Evolutionary conservation across 208 protist species (phyloP), one percentile per base, ranked within the genome.

Genomic region (Wallacemonas sp.): DNA sequence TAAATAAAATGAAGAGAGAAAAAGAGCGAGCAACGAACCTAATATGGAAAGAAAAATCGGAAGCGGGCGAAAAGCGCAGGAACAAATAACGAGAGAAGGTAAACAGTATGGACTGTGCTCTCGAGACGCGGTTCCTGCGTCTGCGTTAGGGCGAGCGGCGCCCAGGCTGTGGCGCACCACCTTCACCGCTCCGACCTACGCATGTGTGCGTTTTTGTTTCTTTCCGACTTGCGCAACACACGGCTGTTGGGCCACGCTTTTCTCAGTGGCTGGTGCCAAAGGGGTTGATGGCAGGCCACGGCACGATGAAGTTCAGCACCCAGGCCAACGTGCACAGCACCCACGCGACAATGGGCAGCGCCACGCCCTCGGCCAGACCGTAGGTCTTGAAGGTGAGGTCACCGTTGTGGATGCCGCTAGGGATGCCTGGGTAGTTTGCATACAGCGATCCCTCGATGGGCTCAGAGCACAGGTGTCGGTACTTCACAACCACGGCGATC

Each of bases 341-440:
- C 80, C 79, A 85, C 27, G 58, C 78, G 15, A 89, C 34, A 39
- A 85, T 87, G 19, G 61, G 29, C 12, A 87, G 60, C 22, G 74
- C 63, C 13, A 91, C 55, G 33, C 81, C 78, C 59, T 88, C 79
- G 30, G 73, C 64, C 21, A 88, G 67, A 9, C 76, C 70, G 57
- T 87, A 91, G 54, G 72, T 71, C 0, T 55, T 19, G 58, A 87
- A 87, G 42, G 66, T 52, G 10, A 77, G 80, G 21, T 55, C n/a
- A 22, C 78, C 81, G 32, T 78, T 54, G 67, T 58, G 68, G 24
- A 85, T 69, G 58, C 81, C 81, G 17, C 58, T 75, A 17, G 81
- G 78, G 21, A 91, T 55, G 21, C 81, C 81, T 0, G 81, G 72
- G 76, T 87, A 82, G 27, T 32, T 1, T 3, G 36, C 58, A 66